These are phyloP conservation scores for Jamesozyma jinghongensis DNA, from an alignment of 805 yeast species.

Conservation along the genomic window DNA sequence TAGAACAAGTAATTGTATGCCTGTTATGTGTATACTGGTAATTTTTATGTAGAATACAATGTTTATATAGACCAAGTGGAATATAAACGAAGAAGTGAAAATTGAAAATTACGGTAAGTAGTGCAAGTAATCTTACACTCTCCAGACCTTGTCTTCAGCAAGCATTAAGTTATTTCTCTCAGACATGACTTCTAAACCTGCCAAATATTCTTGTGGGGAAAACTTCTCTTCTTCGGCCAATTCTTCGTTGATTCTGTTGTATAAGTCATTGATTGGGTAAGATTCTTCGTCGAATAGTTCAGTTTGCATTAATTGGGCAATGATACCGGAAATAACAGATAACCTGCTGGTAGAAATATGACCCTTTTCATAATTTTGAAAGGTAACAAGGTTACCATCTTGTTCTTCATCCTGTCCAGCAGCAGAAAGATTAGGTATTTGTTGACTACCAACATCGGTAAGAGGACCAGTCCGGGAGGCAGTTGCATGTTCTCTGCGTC, in stretches of 20 bases:
- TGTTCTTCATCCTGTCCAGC: slow-evolving; percentile 13
- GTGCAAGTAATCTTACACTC: slow-evolving; percentile 20
- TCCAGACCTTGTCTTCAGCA: slow-evolving; percentile 42
- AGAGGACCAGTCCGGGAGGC: slow-evolving; percentile 13
- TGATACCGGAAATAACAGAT: slow-evolving; percentile 36
- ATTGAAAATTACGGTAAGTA: not conserved
- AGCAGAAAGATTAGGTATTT: slow-evolving; percentile 14
- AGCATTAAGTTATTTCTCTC: slow-evolving; percentile 40
- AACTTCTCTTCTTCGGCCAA: slow-evolving; percentile 42
- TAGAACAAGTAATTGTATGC: too few species aligned
- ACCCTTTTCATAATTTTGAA: slow-evolving; percentile 21
- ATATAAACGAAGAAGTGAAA: not conserved
- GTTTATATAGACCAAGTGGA: not conserved
- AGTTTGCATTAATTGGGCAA: slow-evolving; percentile 40
- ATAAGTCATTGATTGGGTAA: slow-evolving; percentile 32
- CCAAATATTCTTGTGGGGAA: slow-evolving; percentile 35
- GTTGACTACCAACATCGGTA: slow-evolving; percentile 18
- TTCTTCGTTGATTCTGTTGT: slow-evolving; percentile 36
- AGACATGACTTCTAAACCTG: slow-evolving; percentile 37
- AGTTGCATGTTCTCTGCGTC: slow-evolving; percentile 14
- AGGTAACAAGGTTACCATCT: slow-evolving; percentile 14
- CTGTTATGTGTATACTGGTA: too few species aligned
- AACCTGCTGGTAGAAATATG: slow-evolving; percentile 44
- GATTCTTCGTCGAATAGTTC: slow-evolving; percentile 38
- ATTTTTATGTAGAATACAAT: not conserved